Evolutionary conservation across 2,329 filamentous ascomycete species (phyloP).

Genomic region (Hypoxylon sp.): DNA sequence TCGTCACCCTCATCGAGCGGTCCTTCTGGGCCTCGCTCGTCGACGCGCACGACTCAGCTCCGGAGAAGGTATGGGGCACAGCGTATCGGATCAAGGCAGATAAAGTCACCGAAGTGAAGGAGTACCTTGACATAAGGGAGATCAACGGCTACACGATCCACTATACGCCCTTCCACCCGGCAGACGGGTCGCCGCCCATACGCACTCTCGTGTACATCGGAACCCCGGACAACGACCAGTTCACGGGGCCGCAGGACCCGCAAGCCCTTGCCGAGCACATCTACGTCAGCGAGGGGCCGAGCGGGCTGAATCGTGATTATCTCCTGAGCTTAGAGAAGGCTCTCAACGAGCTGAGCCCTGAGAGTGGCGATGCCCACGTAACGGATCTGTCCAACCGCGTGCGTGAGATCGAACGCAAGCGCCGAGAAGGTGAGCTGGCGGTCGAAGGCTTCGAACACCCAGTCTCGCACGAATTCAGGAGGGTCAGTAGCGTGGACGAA

Average conservation of each 20-base stretch:
- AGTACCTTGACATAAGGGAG: conserved; percentile 95
- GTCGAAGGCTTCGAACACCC: conserved; percentile 40
- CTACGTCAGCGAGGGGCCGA: conserved; percentile 80
- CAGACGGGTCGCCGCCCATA: conserved; percentile 59
- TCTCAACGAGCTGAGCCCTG: conserved; percentile 78
- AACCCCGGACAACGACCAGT: conserved; percentile 92
- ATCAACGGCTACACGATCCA: conserved; percentile 98
- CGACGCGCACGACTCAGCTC: conserved; percentile 73
- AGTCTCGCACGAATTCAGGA: conserved; percentile 58
- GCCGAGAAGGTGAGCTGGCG: conserved; percentile 30
- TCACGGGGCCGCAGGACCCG: conserved; percentile 86
- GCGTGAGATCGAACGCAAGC: conserved; percentile 69
- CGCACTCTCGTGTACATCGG: conserved; percentile 90
- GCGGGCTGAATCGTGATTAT: conserved; percentile 92
- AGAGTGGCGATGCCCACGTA: conserved; percentile 87
- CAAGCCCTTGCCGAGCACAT: conserved; percentile 86
- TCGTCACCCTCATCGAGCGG: conserved; percentile 91
- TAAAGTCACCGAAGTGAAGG: conserved; percentile 83
- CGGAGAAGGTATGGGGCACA: conserved; percentile 86
- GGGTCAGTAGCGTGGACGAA: conserved; percentile 66
- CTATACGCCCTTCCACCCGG: conserved; percentile 85
- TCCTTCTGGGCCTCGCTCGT: conserved; percentile 85
- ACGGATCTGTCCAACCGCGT: conserved; percentile 83
- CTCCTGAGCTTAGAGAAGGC: conserved; percentile 84
- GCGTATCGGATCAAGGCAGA: conserved; percentile 86